These are phyloP conservation scores for Scedosporium boydii DNA, from an alignment of 2,329 filamentous ascomycete species.

Conservation along the genomic window DNA sequence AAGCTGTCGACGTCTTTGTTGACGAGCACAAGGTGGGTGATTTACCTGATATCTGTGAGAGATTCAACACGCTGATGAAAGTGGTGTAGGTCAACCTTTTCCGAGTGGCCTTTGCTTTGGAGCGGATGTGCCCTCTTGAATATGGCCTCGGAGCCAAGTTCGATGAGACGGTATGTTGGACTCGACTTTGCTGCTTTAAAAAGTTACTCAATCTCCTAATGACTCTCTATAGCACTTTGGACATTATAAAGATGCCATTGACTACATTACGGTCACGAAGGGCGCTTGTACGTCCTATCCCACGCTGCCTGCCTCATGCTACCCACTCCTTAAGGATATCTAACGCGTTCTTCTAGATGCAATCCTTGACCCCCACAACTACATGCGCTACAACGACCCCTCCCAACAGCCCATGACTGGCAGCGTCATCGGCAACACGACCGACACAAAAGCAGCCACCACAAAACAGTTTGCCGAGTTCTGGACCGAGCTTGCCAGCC, in stretches of 20 bases:
- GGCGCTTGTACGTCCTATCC: conserved; percentile 11
- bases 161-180: neutral
- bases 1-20: conserved; percentile 1
- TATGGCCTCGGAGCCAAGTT: conserved; percentile 7
- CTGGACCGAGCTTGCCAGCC: conserved; percentile 45
- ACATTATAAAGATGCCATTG: conserved; percentile 23
- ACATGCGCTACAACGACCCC: conserved; percentile 37
- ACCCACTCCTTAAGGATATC: neutral
- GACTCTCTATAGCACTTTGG: conserved; percentile 26
- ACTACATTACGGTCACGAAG: conserved; percentile 18
- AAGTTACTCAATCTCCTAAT: neutral
- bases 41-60: too few relatives aligned
- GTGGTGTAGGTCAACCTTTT: conserved; percentile 37
- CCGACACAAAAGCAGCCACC: conserved; percentile 18
- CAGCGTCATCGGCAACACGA: conserved; percentile 33
- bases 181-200: neutral
- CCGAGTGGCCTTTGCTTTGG: conserved; percentile 46
- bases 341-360: conserved; percentile 18
- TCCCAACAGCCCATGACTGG: conserved; percentile 11
- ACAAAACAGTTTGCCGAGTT: conserved; percentile 44
- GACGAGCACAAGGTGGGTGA: conserved; percentile 4
- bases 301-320: conserved; percentile 12
- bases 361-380: conserved; percentile 54
- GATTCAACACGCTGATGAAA: neutral
- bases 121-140: conserved; percentile 34